Evolutionary conservation across 129 eudicot species (phyloP).

Genomic region (Cynara cardunculus): DNA sequence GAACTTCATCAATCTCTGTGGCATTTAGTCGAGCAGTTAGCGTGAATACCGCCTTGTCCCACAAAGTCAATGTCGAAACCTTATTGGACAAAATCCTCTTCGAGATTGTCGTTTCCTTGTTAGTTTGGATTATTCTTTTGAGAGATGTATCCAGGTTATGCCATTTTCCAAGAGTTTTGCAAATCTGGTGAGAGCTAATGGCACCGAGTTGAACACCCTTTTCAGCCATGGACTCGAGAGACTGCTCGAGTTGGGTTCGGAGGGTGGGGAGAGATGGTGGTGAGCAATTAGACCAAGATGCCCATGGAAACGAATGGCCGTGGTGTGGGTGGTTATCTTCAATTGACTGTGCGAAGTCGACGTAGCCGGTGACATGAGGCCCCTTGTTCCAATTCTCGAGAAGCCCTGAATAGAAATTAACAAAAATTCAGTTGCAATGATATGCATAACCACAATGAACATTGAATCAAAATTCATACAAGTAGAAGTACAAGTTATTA

Average conservation of each 20-base stretch:
- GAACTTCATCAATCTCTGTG: conserved; percentile 37
- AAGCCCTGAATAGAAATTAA: conserved; percentile 47
- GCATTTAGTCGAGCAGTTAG: conserved; percentile 52
- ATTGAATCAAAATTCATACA: not conserved
- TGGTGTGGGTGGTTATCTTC: conserved; percentile 61
- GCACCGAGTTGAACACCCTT: conserved; percentile 59
- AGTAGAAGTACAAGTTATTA: conserved; percentile 8
- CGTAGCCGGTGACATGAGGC: conserved; percentile 75
- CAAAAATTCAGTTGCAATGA: not conserved
- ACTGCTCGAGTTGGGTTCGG: conserved; percentile 47
- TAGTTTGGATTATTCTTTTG: conserved; percentile 21
- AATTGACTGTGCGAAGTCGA: conserved; percentile 71
- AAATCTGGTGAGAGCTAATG: conserved; percentile 67
- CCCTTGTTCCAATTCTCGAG: conserved; percentile 77
- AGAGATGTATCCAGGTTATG: conserved; percentile 57
- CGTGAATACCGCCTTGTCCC: conserved; percentile 72
- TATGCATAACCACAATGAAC: not conserved
- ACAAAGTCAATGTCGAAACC: conserved; percentile 35
- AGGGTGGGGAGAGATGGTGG: conserved; percentile 50
- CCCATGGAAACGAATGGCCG: conserved; percentile 78
- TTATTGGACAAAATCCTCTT: conserved; percentile 21
- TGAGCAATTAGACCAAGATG: conserved; percentile 63
- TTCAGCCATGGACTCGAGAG: conserved; percentile 63
- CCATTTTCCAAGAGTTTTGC: conserved; percentile 62
- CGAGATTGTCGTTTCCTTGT: not conserved